Conservation (phyloP, 139 green algal species). For the Tetradesmus obliquus region DNA sequence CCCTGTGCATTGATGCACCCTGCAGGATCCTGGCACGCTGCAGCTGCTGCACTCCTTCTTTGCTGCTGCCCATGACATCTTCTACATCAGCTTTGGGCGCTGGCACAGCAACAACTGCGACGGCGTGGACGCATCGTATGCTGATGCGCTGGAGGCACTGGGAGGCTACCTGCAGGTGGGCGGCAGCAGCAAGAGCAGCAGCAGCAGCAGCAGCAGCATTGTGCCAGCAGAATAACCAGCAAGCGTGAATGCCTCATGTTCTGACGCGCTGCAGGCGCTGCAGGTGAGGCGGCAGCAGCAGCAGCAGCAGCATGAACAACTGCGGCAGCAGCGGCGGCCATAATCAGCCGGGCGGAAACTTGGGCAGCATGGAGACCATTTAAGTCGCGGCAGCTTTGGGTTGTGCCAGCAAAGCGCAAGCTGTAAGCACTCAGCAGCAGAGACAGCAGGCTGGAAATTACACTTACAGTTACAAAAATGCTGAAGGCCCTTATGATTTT, state of each 20-base stretch:
- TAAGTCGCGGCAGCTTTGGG: too few species aligned
- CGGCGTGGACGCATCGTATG: neutral
- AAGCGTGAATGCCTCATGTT: neutral
- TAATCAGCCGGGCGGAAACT: too few species aligned
- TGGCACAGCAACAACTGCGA: conserved; percentile 41
- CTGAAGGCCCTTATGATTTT: neutral
- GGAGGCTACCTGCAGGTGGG: conserved; percentile 9
- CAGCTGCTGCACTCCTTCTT: conserved; percentile 18
- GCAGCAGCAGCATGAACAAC: too few species aligned
- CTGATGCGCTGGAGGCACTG: neutral
- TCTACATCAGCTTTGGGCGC: conserved; percentile 19
- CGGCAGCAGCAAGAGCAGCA: neutral
- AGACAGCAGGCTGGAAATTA: neutral
- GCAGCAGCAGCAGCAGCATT: neutral
- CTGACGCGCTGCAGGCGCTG: too few species aligned
- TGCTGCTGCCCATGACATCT: neutral
- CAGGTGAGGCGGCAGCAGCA: too few species aligned
- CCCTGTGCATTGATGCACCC: neutral
- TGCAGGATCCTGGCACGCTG: conserved; percentile 18
- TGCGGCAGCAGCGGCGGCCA: too few species aligned
- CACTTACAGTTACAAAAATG: neutral
- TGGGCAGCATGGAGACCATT: too few species aligned
- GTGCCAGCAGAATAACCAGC: too few species aligned
- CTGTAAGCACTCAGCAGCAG: neutral
- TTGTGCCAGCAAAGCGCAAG: too few species aligned